phyloP scores from a whole-genome alignment of 768 basidiomycete species.

The Mycena rebaudengoi region DNA sequence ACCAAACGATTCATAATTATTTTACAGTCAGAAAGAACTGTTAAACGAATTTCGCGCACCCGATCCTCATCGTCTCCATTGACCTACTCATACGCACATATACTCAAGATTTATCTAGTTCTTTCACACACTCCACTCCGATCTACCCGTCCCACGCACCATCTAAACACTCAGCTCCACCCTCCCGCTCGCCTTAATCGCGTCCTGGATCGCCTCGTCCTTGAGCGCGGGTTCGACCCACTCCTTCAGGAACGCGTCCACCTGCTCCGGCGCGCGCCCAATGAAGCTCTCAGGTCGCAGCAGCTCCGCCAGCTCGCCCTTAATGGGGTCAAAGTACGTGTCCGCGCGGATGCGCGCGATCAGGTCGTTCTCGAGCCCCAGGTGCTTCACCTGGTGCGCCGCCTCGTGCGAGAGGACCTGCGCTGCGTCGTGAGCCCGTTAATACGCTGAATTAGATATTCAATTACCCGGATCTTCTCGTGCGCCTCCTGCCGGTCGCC shows the following conservation, averaged over 20 bases:
- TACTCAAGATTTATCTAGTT: too few relatives aligned
- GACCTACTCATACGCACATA: too few relatives aligned
- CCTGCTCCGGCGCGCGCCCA: constrained; percentile 95
- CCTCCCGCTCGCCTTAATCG: constrained; percentile 58
- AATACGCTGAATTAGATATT: too few relatives aligned
- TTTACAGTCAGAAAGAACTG: too few relatives aligned
- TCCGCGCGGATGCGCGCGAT: constrained; percentile 86
- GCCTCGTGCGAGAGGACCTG: constrained; percentile 95
- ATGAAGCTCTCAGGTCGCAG: constrained; percentile 91
- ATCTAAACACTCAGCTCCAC: constrained; percentile 72
- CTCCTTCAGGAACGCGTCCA: constrained; percentile 84
- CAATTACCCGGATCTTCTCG: constrained; percentile 86
- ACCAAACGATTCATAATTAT: too few relatives aligned
- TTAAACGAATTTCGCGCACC: too few relatives aligned
- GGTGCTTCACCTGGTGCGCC: constrained; percentile 91
- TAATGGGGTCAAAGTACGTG: constrained; percentile 91
- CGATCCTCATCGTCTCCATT: too few relatives aligned
- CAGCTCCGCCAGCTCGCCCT: constrained; percentile 76
- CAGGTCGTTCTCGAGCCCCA: constrained; percentile 95
- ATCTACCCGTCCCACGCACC: neutral
- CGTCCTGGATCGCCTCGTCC: constrained; percentile 62
- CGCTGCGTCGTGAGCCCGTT: neutral
- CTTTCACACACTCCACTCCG: neutral
- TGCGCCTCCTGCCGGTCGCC: constrained; percentile 98
- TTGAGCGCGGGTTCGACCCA: constrained; percentile 88